phyloP scores from a whole-genome alignment of 1,284 basidiomycete species.

The Boletus smithii region DNA sequence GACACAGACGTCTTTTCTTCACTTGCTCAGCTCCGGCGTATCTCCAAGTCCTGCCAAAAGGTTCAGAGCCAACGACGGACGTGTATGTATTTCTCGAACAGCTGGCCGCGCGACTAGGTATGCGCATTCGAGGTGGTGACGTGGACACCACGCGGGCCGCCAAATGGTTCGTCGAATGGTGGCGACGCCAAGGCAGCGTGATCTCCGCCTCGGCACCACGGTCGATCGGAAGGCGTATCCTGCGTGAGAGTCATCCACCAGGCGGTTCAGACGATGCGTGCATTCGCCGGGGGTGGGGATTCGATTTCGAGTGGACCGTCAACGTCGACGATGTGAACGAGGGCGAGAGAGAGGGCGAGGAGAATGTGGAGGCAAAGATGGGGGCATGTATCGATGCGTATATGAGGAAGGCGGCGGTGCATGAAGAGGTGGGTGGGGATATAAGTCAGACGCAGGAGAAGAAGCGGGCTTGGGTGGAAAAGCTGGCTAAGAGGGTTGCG shows the following conservation, averaged over 20 bases:
- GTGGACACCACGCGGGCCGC: conserved; percentile 70
- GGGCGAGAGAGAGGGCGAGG: too few relatives aligned
- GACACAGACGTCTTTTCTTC: not conserved
- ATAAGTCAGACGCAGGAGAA: conserved; percentile 70
- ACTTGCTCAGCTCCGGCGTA: conserved; percentile 59
- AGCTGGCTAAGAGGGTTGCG: conserved; percentile 41
- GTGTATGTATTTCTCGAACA: conserved; percentile 62
- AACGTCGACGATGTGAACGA: conserved; percentile 11
- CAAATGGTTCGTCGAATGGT: conserved; percentile 80
- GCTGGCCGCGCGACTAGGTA: conserved; percentile 75
- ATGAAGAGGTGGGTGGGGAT: conserved; percentile 52
- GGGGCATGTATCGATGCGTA: conserved; percentile 62
- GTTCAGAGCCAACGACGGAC: conserved; percentile 55
- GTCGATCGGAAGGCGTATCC: conserved; percentile 25
- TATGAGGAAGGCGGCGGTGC: conserved; percentile 40
- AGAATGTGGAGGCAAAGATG: conserved; percentile 59
- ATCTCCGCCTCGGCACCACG: conserved; percentile 42
- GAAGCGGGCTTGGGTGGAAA: conserved; percentile 55
- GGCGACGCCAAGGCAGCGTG: conserved; percentile 73
- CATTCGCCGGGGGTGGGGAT: conserved; percentile 66
- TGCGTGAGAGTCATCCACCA: not conserved
- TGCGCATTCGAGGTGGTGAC: conserved; percentile 74
- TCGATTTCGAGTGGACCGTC: conserved; percentile 71
- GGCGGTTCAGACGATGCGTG: not conserved
- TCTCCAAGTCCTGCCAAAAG: conserved; percentile 55